Evolutionary conservation across 2,329 filamentous ascomycete genomes (phyloP).

Genomic region (Chaetomiaceae sp.): DNA sequence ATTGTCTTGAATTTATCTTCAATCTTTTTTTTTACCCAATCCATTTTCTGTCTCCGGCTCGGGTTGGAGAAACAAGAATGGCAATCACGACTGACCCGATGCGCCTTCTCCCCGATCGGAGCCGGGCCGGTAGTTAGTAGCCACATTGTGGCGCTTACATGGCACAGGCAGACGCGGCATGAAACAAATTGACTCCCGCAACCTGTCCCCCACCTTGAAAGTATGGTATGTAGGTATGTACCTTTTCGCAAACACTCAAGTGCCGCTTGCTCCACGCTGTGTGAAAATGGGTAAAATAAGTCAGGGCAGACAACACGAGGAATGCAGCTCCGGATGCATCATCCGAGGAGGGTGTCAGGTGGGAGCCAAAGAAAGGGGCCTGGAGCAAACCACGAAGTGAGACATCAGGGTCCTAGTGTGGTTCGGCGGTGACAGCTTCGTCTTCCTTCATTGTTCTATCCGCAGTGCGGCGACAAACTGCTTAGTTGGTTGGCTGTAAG

Average conservation of each 20-base stretch:
- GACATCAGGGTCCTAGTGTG: conserved; percentile 13
- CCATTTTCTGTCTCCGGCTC: not conserved
- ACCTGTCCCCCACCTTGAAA: too few relatives aligned
- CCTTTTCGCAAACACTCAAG: too few relatives aligned
- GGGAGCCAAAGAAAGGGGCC: conserved; percentile 1
- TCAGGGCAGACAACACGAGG: conserved; percentile 2
- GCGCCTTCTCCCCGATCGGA: not conserved
- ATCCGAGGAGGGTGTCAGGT: conserved; percentile 8
- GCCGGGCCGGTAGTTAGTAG: conserved; percentile 2
- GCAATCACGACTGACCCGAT: not conserved
- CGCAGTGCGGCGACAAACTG: conserved; percentile 7
- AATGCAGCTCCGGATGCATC: conserved; percentile 7
- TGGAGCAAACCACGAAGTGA: conserved; percentile 13
- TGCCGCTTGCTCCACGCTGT: too few relatives aligned
- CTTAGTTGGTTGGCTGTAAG: not conserved
- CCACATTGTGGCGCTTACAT: conserved; percentile 12
- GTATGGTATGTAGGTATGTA: too few relatives aligned
- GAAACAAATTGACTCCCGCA: not conserved
- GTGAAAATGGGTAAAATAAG: too few relatives aligned
- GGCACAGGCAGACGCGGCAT: not conserved
- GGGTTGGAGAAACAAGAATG: too few relatives aligned
- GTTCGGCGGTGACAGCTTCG: conserved; percentile 3
- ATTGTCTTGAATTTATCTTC: not conserved
- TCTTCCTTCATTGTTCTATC: conserved; percentile 2
- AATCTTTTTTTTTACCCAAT: not conserved